Evolutionary conservation across 805 yeast species (phyloP), one percentile per base, ranked within the genome.

Genomic region (Lipomyces lipofer): DNA sequence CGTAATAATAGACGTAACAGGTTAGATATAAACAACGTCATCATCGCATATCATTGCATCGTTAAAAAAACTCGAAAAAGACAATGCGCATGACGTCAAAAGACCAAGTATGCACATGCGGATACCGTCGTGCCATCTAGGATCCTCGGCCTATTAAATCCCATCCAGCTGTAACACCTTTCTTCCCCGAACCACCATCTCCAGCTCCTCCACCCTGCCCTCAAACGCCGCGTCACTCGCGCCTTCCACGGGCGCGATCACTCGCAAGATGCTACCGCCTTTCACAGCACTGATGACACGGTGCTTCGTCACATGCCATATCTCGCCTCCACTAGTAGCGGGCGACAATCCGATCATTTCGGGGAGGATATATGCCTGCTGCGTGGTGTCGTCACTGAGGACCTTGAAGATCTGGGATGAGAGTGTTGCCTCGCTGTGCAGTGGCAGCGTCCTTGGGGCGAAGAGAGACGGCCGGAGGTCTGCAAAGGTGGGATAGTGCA

Each of bases 141-240:
- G n/a, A n/a, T n/a, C n/a, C n/a, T n/a, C n/a, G n/a, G n/a, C n/a
- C n/a, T n/a, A n/a, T 43, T 22, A 50, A 13, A 47, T 33, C 19
- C 22, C 29, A 22, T 15, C 25, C 8, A 49, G 49, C n/a, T 19
- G 22, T 21, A 52, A 43, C 2, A 52, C 33, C 15, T 44, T 49
- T 21, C 56, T 21, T 30, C 52, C 43, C 46, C 43, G 47, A 24
- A 52, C 56, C 15, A 47, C 42, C 4, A 52, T 33, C 25, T 52
- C 52, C 43, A 52, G 27, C 15, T 52, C 56, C 27, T 52, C 56
- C 15, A 52, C 39, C 36, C n/a, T n/a, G n/a, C n/a, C n/a, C n/a
- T n/a, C n/a, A n/a, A n/a, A n/a, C n/a, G n/a, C n/a, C n/a, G n/a
- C n/a, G n/a, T n/a, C n/a, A n/a, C n/a, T 13, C 33, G 33, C 33